Evolutionary conservation across 768 basidiomycete genomes (phyloP), one percentile per base, ranked within the genome.

Genomic region (Daedaleopsis nitida): DNA sequence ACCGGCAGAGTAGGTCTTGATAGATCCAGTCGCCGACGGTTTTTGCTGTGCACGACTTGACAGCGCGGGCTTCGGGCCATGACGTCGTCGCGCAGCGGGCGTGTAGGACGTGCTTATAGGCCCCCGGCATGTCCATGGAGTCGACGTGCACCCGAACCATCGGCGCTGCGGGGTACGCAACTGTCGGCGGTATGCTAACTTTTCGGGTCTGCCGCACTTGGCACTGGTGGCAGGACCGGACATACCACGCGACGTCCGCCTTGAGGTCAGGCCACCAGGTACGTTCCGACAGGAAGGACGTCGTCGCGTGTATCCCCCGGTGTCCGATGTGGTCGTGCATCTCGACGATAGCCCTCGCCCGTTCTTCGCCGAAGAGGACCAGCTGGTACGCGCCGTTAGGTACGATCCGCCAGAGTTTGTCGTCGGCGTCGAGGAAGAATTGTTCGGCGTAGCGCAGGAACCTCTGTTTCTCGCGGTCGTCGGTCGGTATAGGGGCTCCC

Each of bases 51-150:
- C 80, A 75, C 0, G 55, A 53, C 2, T 64, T 50, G 0, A 79
- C 62, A 13, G 65, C 51, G 0, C 62, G 54, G 52, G 57, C 75
- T 66, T 81, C 77, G 1, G 72, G 71, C 47, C 70, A 79, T 9
- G 58, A 59, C 0, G 72, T 70, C 0, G 80, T 72, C 0, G 71
- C 70, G 58, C 74, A 77, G 0, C 73, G 66, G 0, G 69, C 78
- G 48, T 79, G 78, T 0, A 82, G 66, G 24, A 80, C 62, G 38
- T 76, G 77, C 7, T 64, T 65, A 60, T 65, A 77, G 0, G 76
- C 69, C 1, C 66, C 64, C 0, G 75, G 78, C 68, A 82, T 73
- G 56, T 71, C 65, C 78, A 82, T 80, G 0, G 76, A 74, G 66
- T 82, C 75, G 21, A 78, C 66, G 50, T 81, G 73, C 0, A 74